Percentiles rank a stretch among this genome's conserved stretches.
phyloP scores from a whole-genome alignment of 148 eudicot genomes.

The Nepenthes mirabilis region DNA sequence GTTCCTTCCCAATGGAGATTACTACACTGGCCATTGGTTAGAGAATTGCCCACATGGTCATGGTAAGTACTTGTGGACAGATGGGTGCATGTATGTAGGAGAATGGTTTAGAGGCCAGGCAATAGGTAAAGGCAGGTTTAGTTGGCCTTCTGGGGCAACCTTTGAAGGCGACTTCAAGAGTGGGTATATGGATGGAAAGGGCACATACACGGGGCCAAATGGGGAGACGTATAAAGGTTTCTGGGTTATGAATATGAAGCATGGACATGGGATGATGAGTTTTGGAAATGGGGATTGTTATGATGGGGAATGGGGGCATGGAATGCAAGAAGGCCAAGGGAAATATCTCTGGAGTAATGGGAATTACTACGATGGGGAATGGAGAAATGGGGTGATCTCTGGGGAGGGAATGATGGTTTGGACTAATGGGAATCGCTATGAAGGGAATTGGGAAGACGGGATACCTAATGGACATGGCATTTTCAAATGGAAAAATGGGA shows the following conservation, averaged over 20 bases:
- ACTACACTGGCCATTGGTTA: conserved; percentile 70
- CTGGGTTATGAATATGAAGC: conserved; percentile 89
- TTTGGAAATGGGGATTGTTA: conserved; percentile 53
- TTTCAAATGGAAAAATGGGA: conserved; percentile 49
- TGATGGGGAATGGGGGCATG: conserved; percentile 85
- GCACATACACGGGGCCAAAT: conserved; percentile 41
- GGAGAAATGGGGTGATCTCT: conserved; percentile 54
- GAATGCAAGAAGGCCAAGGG: conserved; percentile 72
- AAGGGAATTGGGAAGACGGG: conserved; percentile 76
- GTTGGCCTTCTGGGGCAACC: conserved; percentile 83
- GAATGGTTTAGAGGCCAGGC: conserved; percentile 85
- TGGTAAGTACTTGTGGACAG: conserved; percentile 81
- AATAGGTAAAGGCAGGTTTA: conserved; percentile 72
- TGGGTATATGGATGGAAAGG: conserved; percentile 91
- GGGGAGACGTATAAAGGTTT: conserved; percentile 54
- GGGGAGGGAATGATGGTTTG: conserved; percentile 62
- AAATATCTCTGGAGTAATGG: conserved; percentile 79
- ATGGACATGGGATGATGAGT: conserved; percentile 51
- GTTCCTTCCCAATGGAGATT: conserved; percentile 79
- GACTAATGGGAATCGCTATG: conserved; percentile 54
- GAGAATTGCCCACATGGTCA: conserved; percentile 75
- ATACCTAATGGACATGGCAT: conserved; percentile 81
- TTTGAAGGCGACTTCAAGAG: conserved; percentile 89
- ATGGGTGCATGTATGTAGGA: conserved; percentile 82
- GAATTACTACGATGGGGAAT: conserved; percentile 50